These are phyloP conservation scores for Teratosphaeria destructans DNA, from an alignment of 2,329 filamentous ascomycete species.

Conservation along the genomic window DNA sequence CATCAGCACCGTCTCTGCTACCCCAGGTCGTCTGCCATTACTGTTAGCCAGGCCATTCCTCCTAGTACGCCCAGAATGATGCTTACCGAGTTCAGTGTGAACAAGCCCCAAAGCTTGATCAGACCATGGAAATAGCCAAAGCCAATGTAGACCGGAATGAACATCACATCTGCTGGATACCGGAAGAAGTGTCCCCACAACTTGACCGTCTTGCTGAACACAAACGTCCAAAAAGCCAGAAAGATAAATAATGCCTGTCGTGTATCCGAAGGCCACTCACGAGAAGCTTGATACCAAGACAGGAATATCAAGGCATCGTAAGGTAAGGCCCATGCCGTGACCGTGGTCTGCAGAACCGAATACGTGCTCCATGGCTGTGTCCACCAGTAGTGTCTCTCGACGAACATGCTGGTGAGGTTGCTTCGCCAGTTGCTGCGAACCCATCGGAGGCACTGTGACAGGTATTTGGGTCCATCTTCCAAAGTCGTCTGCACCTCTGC, in stretches of 20 bases:
- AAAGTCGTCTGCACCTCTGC: slow-evolving; percentile 89
- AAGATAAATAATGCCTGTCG: slow-evolving; percentile 44
- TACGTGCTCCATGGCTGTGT: slow-evolving; percentile 91
- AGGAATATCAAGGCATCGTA: slow-evolving; percentile 65
- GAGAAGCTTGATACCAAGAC: slow-evolving; percentile 59
- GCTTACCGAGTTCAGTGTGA: slow-evolving; percentile 61
- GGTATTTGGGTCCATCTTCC: slow-evolving; percentile 77
- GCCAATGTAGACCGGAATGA: slow-evolving; percentile 72
- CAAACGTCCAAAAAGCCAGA: slow-evolving; percentile 59
- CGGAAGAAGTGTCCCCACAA: slow-evolving; percentile 75
- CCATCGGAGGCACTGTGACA: slow-evolving; percentile 91
- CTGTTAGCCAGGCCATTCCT: slow-evolving; percentile 10
- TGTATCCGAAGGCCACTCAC: slow-evolving; percentile 23
- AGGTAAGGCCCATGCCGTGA: slow-evolving; percentile 76
- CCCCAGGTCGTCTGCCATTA: slow-evolving; percentile 76
- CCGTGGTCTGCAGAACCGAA: slow-evolving; percentile 81
- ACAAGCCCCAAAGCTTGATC: slow-evolving; percentile 81
- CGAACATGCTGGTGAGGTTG: slow-evolving; percentile 82
- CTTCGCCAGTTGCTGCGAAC: slow-evolving; percentile 96
- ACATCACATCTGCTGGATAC: slow-evolving; percentile 69
- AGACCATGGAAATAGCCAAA: slow-evolving; percentile 91
- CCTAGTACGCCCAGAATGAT: background rate
- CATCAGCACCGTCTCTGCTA: slow-evolving; percentile 82
- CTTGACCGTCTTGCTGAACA: slow-evolving; percentile 87
- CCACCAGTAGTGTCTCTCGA: slow-evolving; percentile 72